Percentiles rank a stretch among this genome's conserved stretches.
Evolutionary conservation across 805 yeast genomes (phyloP).

Genomic region (Metschnikowia amazonensis): DNA sequence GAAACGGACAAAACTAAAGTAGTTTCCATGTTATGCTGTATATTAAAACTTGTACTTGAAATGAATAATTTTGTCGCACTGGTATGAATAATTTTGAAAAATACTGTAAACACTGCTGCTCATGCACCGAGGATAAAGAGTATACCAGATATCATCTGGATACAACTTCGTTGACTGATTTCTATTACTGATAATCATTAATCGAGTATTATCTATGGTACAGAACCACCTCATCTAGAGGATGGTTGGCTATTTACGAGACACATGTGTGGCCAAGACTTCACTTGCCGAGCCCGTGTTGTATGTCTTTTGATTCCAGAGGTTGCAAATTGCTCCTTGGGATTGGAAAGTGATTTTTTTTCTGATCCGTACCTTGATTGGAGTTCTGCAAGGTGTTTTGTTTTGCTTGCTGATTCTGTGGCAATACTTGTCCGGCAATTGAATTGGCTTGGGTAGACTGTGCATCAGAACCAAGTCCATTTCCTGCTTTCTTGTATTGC

Average conservation of each 20-base stretch:
- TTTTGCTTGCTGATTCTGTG: slow-evolving; percentile 5
- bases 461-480: background rate
- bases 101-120: too few relatives aligned
- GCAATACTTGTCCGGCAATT: background rate
- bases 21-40: too few relatives aligned
- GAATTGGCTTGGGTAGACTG: background rate
- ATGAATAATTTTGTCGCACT: too few relatives aligned
- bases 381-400: background rate
- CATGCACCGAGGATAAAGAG: too few relatives aligned
- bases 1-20: too few relatives aligned
- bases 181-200: slow-evolving; percentile 1
- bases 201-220: slow-evolving; percentile 12
- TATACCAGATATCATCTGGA: too few relatives aligned
- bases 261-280: slow-evolving; percentile 7
- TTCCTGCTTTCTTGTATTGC: background rate
- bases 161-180: background rate
- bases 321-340: background rate
- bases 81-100: too few relatives aligned
- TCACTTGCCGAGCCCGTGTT: slow-evolving; percentile 3
- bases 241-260: slow-evolving; percentile 11
- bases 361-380: slow-evolving; percentile 6
- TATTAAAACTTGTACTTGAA: too few relatives aligned
- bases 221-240: slow-evolving; percentile 18
- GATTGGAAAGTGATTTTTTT: slow-evolving; percentile 1
- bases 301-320: slow-evolving; percentile 3